Conservation (phyloP, 768 basidiomycete species). For the Naganishia antarctica region DNA sequence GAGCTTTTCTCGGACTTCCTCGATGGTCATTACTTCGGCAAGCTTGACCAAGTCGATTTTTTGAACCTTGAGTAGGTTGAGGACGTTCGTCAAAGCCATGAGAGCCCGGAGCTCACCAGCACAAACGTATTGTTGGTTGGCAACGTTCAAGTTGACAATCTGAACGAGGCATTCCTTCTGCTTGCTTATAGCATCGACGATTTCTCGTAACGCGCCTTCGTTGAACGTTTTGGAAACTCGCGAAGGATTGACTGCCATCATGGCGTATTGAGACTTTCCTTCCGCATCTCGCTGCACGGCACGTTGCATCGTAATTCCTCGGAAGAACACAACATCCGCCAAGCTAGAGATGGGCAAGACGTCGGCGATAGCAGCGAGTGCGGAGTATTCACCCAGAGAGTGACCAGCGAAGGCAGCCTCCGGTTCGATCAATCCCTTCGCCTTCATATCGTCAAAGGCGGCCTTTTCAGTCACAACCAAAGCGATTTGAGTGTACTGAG, state of each 20-base stretch:
- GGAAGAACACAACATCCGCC: constrained; percentile 98
- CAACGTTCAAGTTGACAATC: constrained; percentile 79
- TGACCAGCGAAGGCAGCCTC: constrained; percentile 94
- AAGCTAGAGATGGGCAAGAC: constrained; percentile 90
- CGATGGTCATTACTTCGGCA: constrained; percentile 77
- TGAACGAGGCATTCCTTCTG: constrained; percentile 78
- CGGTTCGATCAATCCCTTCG: constrained; percentile 88
- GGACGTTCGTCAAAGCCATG: constrained; percentile 88
- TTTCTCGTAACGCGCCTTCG: constrained; percentile 91
- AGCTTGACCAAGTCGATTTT: constrained; percentile 84
- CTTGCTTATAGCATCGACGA: constrained; percentile 82
- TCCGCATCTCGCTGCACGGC: constrained; percentile 92
- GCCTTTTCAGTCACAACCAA: constrained; percentile 98
- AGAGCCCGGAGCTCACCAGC: constrained; percentile 92
- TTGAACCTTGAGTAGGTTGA: constrained; percentile 93
- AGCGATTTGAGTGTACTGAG: constrained; percentile 97
- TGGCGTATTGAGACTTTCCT: constrained; percentile 92
- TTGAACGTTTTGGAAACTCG: constrained; percentile 91
- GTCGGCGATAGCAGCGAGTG: constrained; percentile 94
- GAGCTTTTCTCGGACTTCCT: constrained; percentile 95
- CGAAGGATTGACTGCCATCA: constrained; percentile 98
- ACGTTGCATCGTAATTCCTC: constrained; percentile 99
- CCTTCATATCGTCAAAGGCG: constrained; percentile 95
- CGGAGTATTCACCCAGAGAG: constrained; percentile 97
- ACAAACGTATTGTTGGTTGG: constrained; percentile 99